Evolutionary conservation across 2,329 filamentous ascomycete species (phyloP).

Genomic region (Bipolaris sorokiniana): DNA sequence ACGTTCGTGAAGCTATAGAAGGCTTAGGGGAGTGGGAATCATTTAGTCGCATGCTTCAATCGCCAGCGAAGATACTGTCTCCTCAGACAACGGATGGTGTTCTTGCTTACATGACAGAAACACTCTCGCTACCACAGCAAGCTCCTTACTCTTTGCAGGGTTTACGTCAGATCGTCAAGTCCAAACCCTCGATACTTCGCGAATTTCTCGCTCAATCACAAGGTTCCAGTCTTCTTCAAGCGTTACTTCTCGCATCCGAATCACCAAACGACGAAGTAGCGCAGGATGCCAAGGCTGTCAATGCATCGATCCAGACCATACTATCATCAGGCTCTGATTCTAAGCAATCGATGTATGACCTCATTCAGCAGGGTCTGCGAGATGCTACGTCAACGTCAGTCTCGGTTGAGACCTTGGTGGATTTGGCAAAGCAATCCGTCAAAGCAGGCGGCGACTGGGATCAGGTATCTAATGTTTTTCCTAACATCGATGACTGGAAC

Average conservation of each 20-base stretch:
- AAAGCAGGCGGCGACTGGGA: conserved; percentile 39
- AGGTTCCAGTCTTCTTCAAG: conserved; percentile 59
- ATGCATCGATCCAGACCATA: conserved; percentile 44
- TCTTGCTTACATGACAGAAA: conserved; percentile 48
- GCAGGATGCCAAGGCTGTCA: conserved; percentile 50
- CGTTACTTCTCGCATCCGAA: conserved; percentile 61
- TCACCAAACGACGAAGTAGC: conserved; percentile 60
- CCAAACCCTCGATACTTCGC: conserved; percentile 51
- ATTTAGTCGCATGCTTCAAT: conserved; percentile 45
- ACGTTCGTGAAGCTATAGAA: conserved; percentile 38
- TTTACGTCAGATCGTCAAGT: conserved; percentile 53
- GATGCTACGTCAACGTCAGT: conserved; percentile 51
- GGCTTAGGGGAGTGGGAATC: conserved; percentile 46
- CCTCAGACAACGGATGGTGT: conserved; percentile 47
- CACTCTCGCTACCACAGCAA: conserved; percentile 46
- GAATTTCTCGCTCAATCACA: conserved; percentile 52
- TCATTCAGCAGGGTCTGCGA: conserved; percentile 60
- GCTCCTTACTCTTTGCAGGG: conserved; percentile 51
- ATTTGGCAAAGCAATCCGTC: conserved; percentile 59
- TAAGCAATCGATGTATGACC: conserved; percentile 56
- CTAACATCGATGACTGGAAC: conserved; percentile 69
- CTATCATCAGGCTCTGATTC: conserved; percentile 49
- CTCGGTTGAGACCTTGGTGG: conserved; percentile 63
- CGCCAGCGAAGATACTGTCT: conserved; percentile 42
- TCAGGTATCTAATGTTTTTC: conserved; percentile 61